Base-by-base conservation (phyloP, 2,329 filamentous ascomycete genomes). In the Curvularia eragrostidis region DNA sequence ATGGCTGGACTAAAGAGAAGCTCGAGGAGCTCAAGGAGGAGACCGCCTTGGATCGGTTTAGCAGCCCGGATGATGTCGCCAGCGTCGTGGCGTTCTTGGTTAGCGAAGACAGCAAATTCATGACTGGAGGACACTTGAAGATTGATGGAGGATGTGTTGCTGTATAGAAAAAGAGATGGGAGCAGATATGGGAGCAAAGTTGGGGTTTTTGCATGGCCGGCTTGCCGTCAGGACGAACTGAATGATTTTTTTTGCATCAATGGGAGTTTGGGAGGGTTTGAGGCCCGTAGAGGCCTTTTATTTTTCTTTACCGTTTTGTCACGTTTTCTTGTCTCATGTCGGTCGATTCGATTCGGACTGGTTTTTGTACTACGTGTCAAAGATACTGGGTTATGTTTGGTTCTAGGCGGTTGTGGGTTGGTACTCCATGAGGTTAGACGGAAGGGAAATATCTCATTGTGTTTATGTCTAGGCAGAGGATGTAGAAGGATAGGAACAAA, bases 101-200 rank as follows among this genome's bases (percentile, higher is more conserved):
- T 10, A 77, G 76, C 54, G 69, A 75, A 24, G 76, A 79, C 58
- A 74, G 75, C 15, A 72, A 71, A 54, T 78, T 78, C 43, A 72
- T 79, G 65, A 78, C 76, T 5, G 76, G 76, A 23, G 71, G 71
- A 3, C 64, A 68, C 46, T 56, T 75, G 63, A 75, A 75, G 62
- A 67, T 75, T 53, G 72, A 75, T 44, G 73, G 73, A 8, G 73
- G 73, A 12, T 67, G 70, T 46, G 66, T 74, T 18, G 68, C 65
- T 54, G 62, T 66, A 8, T 66, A 78, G 28, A 32, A 21, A 21
- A 48, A 23, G 32, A 42, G 26, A 30, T 43, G 30, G n/a, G n/a
- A n/a, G n/a, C n/a, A n/a, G n/a, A n/a, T n/a, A n/a, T n/a, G n/a
- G n/a, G n/a, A n/a, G n/a, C n/a, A n/a, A n/a, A n/a, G n/a, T n/a